Percentiles rank a stretch among this genome's conserved stretches.
Evolutionary conservation across 495 filamentous ascomycete species (phyloP).

Genomic region (Margaritispora aquatica): DNA sequence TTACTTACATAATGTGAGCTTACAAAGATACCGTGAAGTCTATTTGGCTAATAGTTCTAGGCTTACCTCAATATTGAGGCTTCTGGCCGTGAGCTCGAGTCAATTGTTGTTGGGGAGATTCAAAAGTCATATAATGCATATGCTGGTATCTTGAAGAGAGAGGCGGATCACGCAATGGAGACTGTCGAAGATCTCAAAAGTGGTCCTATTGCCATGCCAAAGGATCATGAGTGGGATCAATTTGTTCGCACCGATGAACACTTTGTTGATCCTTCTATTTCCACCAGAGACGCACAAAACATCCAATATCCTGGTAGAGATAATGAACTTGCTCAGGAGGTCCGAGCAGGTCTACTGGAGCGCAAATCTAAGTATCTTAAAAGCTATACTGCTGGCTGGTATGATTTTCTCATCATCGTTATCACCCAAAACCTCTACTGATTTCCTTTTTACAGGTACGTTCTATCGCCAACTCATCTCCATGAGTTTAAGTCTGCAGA

Average conservation of each 20-base stretch:
- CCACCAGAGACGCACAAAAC: conserved; percentile 69
- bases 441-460: conserved; percentile 66
- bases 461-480: conserved; percentile 90
- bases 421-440: conserved; percentile 21
- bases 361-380: conserved; percentile 98
- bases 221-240: conserved; percentile 76
- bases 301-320: conserved; percentile 93
- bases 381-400: conserved; percentile 97
- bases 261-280: conserved; percentile 79
- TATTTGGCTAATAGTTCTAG: conserved; percentile 35
- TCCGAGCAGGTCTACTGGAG: conserved; percentile 85
- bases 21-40: neutral
- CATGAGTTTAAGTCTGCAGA: conserved; percentile 95
- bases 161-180: conserved; percentile 74
- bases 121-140: conserved; percentile 95
- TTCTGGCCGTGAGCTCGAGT: conserved; percentile 90
- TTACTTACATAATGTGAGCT: conserved; percentile 77
- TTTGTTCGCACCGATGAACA: conserved; percentile 81
- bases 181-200: conserved; percentile 75
- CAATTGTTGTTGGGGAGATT: conserved; percentile 93
- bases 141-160: conserved; percentile 79
- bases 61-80: conserved; percentile 92
- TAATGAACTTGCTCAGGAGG: conserved; percentile 79
- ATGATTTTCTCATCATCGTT: conserved; percentile 28
- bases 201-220: conserved; percentile 82